A percentile compares a stretch with the other conserved stretches of the same genome.
phyloP scores from a whole-genome alignment of 2,329 filamentous ascomycete genomes.

The Bisporella sp. region DNA sequence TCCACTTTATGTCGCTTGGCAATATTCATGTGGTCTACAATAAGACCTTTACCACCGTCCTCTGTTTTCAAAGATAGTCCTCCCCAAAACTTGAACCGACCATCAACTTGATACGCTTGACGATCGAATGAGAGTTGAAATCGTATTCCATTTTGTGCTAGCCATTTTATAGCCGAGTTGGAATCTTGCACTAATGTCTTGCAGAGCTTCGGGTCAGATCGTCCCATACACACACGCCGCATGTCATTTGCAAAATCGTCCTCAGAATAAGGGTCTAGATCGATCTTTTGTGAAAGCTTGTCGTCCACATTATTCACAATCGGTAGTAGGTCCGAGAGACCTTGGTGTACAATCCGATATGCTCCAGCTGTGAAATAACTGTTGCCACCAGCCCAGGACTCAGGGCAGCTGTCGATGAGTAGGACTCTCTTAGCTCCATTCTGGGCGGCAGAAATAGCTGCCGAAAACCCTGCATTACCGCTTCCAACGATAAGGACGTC shows the following conservation, averaged over 20 bases:
- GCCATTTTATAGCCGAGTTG: slow-evolving; percentile 45
- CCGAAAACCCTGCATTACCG: slow-evolving; percentile 55
- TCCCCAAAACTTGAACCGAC: slow-evolving; percentile 58
- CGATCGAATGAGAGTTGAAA: slow-evolving; percentile 58
- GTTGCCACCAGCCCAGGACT: slow-evolving; percentile 16
- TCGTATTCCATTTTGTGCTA: slow-evolving; percentile 44
- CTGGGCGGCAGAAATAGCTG: slow-evolving; percentile 11
- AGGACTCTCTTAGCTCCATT: slow-evolving; percentile 7
- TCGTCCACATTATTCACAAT: slow-evolving; percentile 51
- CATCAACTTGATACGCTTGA: slow-evolving; percentile 58
- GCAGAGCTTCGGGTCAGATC: slow-evolving; percentile 36
- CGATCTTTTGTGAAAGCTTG: slow-evolving; percentile 41
- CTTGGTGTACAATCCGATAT: slow-evolving; percentile 44
- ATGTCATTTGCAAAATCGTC: slow-evolving; percentile 50
- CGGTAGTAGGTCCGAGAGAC: slow-evolving; percentile 49
- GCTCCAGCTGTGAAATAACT: slow-evolving; percentile 16
- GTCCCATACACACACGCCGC: slow-evolving; percentile 45
- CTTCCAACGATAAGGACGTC: slow-evolving; percentile 50
- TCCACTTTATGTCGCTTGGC: too few relatives aligned
- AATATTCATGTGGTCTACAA: too few relatives aligned
- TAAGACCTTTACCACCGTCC: slow-evolving; percentile 32
- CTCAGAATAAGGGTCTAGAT: slow-evolving; percentile 49
- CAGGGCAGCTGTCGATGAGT: slow-evolving; percentile 15
- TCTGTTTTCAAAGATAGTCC: slow-evolving; percentile 52
- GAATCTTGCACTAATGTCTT: slow-evolving; percentile 43